Evolutionary conservation across 805 yeast species (phyloP), one percentile per base, ranked within the genome.

Genomic region (Teunomyces gatunensis): DNA sequence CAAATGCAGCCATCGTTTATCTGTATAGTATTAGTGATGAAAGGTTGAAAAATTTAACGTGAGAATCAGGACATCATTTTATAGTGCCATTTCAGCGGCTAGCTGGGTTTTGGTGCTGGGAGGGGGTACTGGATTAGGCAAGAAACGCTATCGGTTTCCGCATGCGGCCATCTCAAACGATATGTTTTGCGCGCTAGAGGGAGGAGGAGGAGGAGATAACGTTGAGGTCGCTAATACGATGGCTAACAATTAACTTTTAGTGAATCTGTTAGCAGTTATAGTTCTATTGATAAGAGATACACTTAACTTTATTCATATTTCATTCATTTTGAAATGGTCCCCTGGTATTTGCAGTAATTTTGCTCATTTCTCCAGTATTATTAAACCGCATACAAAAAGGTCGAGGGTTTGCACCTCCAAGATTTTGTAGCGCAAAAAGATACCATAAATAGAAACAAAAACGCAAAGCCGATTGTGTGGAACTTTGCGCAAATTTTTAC

Each of bases 1-100:
- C 21, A 7, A 15, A 11, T 35, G 49, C 43, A 29, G 49, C 43
- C 49, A 46, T 46, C 7, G 18, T 28, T 28, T 12, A 6, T 30
- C 13, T 15, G 12, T 25, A n/a, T 4, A 25, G 3, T 27, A 28
- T 25, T 21, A 6, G 7, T 21, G 25, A 21, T 18, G 7, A 4
- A 4, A 21, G 11, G 3, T 4, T 11, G n/a, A 10, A 9, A 13
- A 11, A 39, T 10, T 5, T 25, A 25, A 9, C 23, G 33, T 6
- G 33, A 13, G 33, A 27, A 27, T 39, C 17, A 32, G 25, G 21
- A 12, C 33, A 17, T 39, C 21, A n/a, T 39, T 39, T 20, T 27
- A 39, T 39, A 39, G 40, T 23, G 18, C 25, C 6, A 21, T n/a
- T n/a, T 23, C 29, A n/a, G 40, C 40, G 28, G 29, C 11, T 37